Evolutionary conservation across 352 stramenopile species (phyloP), one percentile per base, ranked within the genome.

Genomic region (Globisporangium sylvaticum): DNA sequence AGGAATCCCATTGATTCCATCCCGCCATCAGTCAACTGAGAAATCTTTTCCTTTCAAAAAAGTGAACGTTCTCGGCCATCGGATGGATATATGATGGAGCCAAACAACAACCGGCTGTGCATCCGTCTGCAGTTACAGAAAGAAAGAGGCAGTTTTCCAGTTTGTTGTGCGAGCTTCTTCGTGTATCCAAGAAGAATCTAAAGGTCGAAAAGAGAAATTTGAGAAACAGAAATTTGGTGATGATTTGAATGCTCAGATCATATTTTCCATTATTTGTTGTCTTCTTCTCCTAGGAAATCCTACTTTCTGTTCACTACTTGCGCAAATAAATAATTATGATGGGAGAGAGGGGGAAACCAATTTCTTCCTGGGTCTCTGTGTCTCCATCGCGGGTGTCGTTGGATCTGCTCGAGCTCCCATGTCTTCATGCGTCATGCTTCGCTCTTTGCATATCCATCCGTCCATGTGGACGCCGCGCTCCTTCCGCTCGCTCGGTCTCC

Each of bases 251-350:
- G 34, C 34, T 42, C 34, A 42, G 10, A 42, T 42, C 34, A 42
- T 42, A 42, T 42, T 42, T 42, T 12, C 34, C 20, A 18, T 8
- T n/a, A n/a, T 48, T 48, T 48, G 39, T 48, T 48, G 18, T 48
- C 37, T 44, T 44, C 34, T 37, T 39, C 39, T 48, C n/a, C n/a
- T 48, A 48, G 37, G 37, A 42, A 44, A 44, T 44, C 37, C 37
- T 44, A 44, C n/a, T n/a, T n/a, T n/a, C n/a, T n/a, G n/a, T n/a
- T n/a, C n/a, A n/a, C n/a, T n/a, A n/a, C 31, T 37, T 37, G 15
- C 39, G 39, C 39, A 48, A 48, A 48, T 48, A 48, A 48, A 48
- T 48, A 48, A n/a, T 48, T 48, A 48, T 48, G 39, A 48, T 48
- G 39, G 5, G n/a, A 15, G 5, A n/a, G n/a, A n/a, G n/a, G n/a